Evolutionary conservation across 352 stramenopile species (phyloP).

Genomic region (Globisporangium spinosum): DNA sequence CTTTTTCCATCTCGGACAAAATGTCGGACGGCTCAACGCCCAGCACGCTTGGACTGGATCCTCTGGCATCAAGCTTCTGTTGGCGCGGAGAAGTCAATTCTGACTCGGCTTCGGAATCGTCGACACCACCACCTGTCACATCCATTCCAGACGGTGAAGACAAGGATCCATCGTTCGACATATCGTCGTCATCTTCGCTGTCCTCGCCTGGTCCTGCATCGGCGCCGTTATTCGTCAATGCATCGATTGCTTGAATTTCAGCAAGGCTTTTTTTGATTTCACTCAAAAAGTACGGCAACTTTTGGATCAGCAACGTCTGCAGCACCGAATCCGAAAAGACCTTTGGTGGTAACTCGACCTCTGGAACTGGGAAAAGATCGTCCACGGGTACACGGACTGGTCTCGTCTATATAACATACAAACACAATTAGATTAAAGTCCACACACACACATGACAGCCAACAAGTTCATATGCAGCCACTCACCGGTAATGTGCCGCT

Average conservation of each 20-base stretch:
- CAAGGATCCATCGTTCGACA: constrained; percentile 78
- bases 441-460: background rate
- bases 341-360: constrained; percentile 64
- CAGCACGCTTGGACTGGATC: constrained; percentile 5
- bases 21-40: constrained; percentile 48
- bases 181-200: constrained; percentile 80
- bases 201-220: constrained; percentile 42
- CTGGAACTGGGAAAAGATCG: constrained; percentile 71
- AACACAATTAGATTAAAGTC: constrained; percentile 5
- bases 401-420: constrained; percentile 40
- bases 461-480: constrained; percentile 4
- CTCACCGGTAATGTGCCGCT: constrained; percentile 45
- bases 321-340: constrained; percentile 72
- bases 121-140: constrained; percentile 30
- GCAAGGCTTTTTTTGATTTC: constrained; percentile 75
- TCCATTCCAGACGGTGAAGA: constrained; percentile 73
- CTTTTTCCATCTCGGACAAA: constrained; percentile 68
- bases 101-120: constrained; percentile 63
- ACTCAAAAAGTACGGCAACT: constrained; percentile 71
- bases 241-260: constrained; percentile 48
- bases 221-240: constrained; percentile 30
- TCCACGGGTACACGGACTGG: constrained; percentile 81
- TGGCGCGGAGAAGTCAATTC: constrained; percentile 31
- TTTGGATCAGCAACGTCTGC: constrained; percentile 58
- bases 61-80: constrained; percentile 14